Percentiles rank a stretch among this genome's conserved stretches.
Evolutionary conservation across 73 alveolate genomes (phyloP).

Genomic region (Durusdinium trenchii): DNA sequence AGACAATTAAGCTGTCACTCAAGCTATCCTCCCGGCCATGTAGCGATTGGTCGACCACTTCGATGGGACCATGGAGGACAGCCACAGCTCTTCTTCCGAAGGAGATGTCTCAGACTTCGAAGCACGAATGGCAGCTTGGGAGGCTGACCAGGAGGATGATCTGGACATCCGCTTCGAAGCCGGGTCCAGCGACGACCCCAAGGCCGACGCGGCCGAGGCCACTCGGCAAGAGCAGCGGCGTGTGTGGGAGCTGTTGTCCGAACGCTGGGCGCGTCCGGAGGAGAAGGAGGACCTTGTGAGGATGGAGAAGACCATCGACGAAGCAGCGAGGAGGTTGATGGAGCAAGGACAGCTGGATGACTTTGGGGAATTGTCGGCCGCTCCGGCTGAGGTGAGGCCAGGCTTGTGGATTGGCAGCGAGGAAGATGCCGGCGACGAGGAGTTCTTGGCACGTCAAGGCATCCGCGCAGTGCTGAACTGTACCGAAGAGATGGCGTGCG

Average conservation of each 20-base stretch:
- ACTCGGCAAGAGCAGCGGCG: conserved; percentile 36
- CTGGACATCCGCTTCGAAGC: not conserved
- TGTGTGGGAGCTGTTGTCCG: conserved; percentile 43
- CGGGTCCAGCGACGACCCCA: not conserved
- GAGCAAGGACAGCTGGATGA: conserved; percentile 38
- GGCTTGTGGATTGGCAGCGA: conserved; percentile 21
- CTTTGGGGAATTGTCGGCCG: conserved; percentile 37
- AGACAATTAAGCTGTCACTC: too few relatives aligned
- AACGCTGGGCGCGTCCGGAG: conserved; percentile 17
- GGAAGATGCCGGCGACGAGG: conserved; percentile 12
- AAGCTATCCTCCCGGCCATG: too few relatives aligned
- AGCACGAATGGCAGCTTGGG: conserved; percentile 57
- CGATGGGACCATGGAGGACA: too few relatives aligned
- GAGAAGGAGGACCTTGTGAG: not conserved
- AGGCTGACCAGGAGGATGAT: conserved; percentile 11
- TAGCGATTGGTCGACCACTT: too few relatives aligned
- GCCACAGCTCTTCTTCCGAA: not conserved
- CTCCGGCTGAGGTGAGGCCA: not conserved
- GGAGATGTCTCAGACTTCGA: conserved; percentile 57
- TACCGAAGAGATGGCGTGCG: not conserved
- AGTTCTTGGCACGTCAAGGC: not conserved
- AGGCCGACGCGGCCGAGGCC: not conserved
- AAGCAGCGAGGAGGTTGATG: not conserved
- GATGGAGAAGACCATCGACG: not conserved
- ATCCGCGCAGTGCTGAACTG: conserved; percentile 23